Conservation (phyloP, 1,139 yeast species). For the Sugiyamaella grinbergsii region DNA sequence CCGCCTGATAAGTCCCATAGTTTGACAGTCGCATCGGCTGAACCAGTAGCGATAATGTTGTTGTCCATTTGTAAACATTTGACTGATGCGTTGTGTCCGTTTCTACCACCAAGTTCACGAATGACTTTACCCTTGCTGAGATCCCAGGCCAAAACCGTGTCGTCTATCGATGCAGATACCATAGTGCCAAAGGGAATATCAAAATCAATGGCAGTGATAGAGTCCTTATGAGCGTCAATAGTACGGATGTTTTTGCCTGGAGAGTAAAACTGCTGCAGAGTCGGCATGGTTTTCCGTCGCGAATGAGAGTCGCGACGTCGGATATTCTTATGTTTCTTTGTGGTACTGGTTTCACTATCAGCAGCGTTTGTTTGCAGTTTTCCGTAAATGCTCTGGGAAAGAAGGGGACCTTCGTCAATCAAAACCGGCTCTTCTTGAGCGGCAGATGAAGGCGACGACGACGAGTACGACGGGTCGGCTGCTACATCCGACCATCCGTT, state of each 20-base stretch:
- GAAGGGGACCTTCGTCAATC: slow-evolving; percentile 25
- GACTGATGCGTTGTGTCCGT: slow-evolving; percentile 55
- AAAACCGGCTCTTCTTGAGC: slow-evolving; percentile 11
- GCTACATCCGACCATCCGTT: slow-evolving; percentile 17
- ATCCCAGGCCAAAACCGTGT: slow-evolving; percentile 86
- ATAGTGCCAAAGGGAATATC: slow-evolving; percentile 70
- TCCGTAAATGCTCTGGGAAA: slow-evolving; percentile 47
- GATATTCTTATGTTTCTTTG: slow-evolving; percentile 12
- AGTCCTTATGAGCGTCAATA: slow-evolving; percentile 56
- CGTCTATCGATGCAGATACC: slow-evolving; percentile 80
- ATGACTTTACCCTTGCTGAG: slow-evolving; percentile 50
- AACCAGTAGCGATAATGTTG: slow-evolving; percentile 59
- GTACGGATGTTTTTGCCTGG: slow-evolving; percentile 57
- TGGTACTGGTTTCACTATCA: not conserved
- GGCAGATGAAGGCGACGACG: slow-evolving; percentile 2
- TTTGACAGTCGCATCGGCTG: slow-evolving; percentile 61
- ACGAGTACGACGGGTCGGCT: not conserved
- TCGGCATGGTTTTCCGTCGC: slow-evolving; percentile 56
- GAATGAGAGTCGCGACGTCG: slow-evolving; percentile 19
- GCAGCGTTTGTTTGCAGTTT: slow-evolving; percentile 28
- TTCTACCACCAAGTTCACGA: slow-evolving; percentile 41
- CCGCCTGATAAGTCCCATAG: slow-evolving; percentile 56
- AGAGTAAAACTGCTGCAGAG: slow-evolving; percentile 60
- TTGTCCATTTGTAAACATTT: slow-evolving; percentile 60
- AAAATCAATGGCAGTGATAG: slow-evolving; percentile 60